These are phyloP conservation scores for Metarhizium robertsii DNA, from an alignment of 2,329 filamentous ascomycete species.

Conservation along the genomic window DNA sequence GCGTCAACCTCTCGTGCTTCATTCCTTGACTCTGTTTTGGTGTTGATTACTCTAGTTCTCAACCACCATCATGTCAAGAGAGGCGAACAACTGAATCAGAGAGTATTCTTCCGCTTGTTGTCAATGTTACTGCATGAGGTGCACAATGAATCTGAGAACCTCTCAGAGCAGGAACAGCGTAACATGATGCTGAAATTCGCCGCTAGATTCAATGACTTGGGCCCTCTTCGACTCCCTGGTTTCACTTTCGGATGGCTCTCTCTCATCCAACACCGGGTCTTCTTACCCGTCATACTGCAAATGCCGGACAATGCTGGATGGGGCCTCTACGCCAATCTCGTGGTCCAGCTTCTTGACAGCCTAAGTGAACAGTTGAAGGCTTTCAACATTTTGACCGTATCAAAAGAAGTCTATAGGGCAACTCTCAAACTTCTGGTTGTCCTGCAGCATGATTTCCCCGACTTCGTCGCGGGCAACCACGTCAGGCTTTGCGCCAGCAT, in stretches of 20 bases:
- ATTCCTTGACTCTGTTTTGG: constrained; percentile 70
- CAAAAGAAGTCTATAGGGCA: constrained; percentile 78
- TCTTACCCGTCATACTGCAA: constrained; percentile 69
- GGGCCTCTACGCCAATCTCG: constrained; percentile 62
- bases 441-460: constrained; percentile 88
- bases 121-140: constrained; percentile 74
- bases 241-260: constrained; percentile 82
- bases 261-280: constrained; percentile 74
- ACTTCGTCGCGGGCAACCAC: constrained; percentile 85
- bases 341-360: constrained; percentile 63
- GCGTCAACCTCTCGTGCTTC: constrained; percentile 53
- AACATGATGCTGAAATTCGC: constrained; percentile 66
- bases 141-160: constrained; percentile 45
- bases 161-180: constrained; percentile 51
- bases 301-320: constrained; percentile 63
- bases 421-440: constrained; percentile 74
- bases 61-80: constrained; percentile 78
- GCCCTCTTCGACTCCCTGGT: constrained; percentile 67
- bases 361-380: constrained; percentile 73
- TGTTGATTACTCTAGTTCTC: constrained; percentile 69
- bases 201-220: constrained; percentile 60
- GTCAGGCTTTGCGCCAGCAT: constrained; percentile 73
- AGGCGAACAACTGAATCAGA: constrained; percentile 74
- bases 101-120: constrained; percentile 85
- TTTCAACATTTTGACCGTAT: constrained; percentile 55